phyloP scores from a whole-genome alignment of 2,329 filamentous ascomycete species.

The Colletotrichum tamarilloi region DNA sequence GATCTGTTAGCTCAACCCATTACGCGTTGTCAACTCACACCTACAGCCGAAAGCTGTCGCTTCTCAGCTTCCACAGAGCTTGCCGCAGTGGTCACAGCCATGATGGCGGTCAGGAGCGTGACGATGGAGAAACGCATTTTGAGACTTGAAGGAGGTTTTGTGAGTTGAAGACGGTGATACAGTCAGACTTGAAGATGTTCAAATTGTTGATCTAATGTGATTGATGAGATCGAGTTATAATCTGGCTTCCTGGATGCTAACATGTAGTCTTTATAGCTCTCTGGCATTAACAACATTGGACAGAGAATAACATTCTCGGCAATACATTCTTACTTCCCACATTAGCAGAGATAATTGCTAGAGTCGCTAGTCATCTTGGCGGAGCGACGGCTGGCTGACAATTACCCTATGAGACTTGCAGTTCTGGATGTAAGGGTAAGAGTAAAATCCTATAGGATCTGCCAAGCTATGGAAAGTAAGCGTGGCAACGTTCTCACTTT shows the following conservation, averaged over 20 bases:
- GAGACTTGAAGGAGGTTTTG: too few relatives aligned
- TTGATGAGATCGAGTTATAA: not conserved
- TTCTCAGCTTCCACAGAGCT: not conserved
- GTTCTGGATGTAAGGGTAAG: not conserved
- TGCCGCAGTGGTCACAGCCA: not conserved
- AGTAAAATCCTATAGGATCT: conserved; percentile 10
- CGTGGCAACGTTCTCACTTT: not conserved
- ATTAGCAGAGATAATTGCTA: not conserved
- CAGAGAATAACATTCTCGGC: not conserved
- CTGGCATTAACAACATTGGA: not conserved
- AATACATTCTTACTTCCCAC: not conserved
- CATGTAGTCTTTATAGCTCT: not conserved
- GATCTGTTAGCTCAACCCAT: not conserved
- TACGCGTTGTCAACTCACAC: not conserved
- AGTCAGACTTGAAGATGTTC: not conserved
- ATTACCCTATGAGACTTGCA: not conserved
- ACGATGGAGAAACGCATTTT: not conserved
- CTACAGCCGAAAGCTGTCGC: conserved; percentile 14
- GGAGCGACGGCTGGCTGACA: too few relatives aligned
- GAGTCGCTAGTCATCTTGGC: not conserved
- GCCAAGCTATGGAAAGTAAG: not conserved
- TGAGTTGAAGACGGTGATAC: too few relatives aligned
- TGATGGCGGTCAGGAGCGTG: not conserved
- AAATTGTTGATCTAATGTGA: not conserved
- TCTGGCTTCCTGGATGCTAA: too few relatives aligned